phyloP scores from a whole-genome alignment of 169 alveolate genomes.

The Eimeria tenella region DNA sequence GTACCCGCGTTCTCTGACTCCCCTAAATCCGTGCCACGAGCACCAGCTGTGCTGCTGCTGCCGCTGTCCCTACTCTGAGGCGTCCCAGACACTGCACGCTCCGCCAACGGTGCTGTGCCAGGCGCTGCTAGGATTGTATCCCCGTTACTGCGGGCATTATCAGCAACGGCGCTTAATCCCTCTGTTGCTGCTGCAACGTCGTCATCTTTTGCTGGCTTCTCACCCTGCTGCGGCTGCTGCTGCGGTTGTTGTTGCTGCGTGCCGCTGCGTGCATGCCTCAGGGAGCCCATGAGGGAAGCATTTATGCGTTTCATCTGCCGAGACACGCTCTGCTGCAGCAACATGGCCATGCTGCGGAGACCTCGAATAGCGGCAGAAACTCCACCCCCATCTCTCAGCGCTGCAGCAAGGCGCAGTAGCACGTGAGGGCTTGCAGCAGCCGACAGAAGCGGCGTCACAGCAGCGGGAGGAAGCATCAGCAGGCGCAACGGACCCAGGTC shows the following conservation, averaged over 20 bases:
- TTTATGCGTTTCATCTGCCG: neutral
- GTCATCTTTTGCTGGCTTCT: neutral
- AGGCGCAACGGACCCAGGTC: slow-evolving; percentile 64
- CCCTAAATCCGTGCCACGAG: neutral
- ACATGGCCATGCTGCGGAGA: slow-evolving; percentile 14
- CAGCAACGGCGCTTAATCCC: neutral
- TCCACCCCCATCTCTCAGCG: neutral
- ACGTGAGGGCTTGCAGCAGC: neutral
- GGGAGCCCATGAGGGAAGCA: neutral
- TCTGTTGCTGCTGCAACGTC: neutral
- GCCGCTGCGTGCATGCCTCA: neutral
- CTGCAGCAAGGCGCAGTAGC: neutral
- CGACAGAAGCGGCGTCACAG: slow-evolving; percentile 10
- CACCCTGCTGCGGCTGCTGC: slow-evolving; percentile 25
- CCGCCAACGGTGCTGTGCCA: neutral
- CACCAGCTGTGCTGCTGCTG: neutral
- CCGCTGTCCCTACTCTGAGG: neutral
- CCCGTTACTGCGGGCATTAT: neutral
- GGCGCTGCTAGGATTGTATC: neutral
- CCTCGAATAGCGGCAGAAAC: neutral
- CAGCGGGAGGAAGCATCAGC: slow-evolving; percentile 68
- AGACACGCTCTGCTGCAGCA: neutral
- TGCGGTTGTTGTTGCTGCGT: neutral
- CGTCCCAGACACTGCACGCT: neutral
- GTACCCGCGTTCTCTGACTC: neutral